Conservation (phyloP, 345 rosid genomes). For the Eucalyptus marginata region DNA sequence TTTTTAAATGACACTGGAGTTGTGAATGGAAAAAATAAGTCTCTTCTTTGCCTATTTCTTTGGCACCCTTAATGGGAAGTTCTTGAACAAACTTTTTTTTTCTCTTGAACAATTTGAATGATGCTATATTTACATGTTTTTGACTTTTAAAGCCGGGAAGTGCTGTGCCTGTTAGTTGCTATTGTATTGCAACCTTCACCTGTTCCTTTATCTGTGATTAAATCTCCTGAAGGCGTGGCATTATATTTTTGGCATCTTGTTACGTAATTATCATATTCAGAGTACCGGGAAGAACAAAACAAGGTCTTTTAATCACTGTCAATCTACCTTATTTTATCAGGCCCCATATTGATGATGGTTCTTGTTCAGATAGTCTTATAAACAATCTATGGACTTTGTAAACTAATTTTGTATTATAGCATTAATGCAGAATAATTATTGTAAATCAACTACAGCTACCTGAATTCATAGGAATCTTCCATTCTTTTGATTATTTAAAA, state of each 20-base stretch:
- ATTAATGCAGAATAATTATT: neutral
- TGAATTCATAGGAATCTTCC: neutral
- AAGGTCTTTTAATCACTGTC: neutral
- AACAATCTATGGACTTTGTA: neutral
- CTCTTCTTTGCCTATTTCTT: neutral
- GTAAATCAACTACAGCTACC: neutral
- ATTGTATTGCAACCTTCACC: neutral
- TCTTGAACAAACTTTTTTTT: neutral
- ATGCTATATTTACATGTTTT: neutral
- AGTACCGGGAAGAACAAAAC: neutral
- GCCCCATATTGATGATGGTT: neutral
- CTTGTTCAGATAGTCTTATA: neutral
- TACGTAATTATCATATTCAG: neutral
- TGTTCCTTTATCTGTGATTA: neutral
- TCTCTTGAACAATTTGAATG: neutral
- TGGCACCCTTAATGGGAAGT: neutral
- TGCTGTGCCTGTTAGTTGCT: neutral
- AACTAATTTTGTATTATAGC: neutral
- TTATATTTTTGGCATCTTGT: neutral
- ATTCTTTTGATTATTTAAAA: neutral
- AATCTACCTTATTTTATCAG: neutral
- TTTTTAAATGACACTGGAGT: neutral
- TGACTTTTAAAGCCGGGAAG: neutral
- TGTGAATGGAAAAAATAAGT: neutral
- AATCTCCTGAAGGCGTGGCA: neutral